Conservation (phyloP, 1,139 yeast species). For the Kodamaea arcana region DNA sequence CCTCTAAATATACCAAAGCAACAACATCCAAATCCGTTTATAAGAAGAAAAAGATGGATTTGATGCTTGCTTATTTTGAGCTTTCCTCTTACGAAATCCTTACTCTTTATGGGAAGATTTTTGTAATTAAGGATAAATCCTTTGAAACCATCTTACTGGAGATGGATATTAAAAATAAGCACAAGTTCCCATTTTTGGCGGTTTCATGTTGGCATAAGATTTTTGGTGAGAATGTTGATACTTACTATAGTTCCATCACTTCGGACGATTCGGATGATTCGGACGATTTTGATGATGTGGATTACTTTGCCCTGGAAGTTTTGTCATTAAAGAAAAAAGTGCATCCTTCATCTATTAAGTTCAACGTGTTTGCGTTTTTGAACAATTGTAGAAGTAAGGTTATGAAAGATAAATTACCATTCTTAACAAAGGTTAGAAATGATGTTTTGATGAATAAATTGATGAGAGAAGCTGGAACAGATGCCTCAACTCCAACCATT, state of each 20-base stretch:
- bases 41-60: conserved; percentile 29
- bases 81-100: conserved; percentile 34
- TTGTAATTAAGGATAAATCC: conserved; percentile 30
- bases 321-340: conserved; percentile 19
- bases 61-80: conserved; percentile 37
- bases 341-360: conserved; percentile 30
- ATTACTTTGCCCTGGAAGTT: conserved; percentile 15
- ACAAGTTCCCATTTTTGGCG: conserved; percentile 28
- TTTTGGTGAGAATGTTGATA: conserved; percentile 21
- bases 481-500: conserved; percentile 7
- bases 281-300: conserved; percentile 14
- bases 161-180: conserved; percentile 16
- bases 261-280: conserved; percentile 12
- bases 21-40: conserved; percentile 14
- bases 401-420: conserved; percentile 32
- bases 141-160: conserved; percentile 27
- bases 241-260: conserved; percentile 16
- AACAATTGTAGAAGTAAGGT: conserved; percentile 35
- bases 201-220: conserved; percentile 38
- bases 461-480: conserved; percentile 10
- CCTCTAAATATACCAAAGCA: conserved; percentile 20
- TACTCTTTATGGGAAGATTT: conserved; percentile 29
- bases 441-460: conserved; percentile 16
- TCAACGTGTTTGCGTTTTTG: conserved; percentile 30
- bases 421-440: conserved; percentile 30